A percentile compares a stretch with the other conserved stretches of the same genome.
phyloP scores from a whole-genome alignment of 176 grass and related monocot species.

The Phyllostachys edulis region DNA sequence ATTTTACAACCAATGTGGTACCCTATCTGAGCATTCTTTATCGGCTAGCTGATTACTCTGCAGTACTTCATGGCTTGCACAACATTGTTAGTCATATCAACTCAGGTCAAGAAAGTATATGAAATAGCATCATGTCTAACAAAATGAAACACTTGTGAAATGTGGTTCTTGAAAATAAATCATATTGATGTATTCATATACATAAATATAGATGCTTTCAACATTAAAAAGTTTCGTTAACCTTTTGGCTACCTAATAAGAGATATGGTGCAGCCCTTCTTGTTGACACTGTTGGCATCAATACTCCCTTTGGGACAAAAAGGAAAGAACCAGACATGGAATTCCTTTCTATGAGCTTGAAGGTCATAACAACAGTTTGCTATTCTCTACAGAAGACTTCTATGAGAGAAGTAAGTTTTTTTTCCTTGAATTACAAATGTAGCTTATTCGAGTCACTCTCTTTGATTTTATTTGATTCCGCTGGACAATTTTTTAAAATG shows the following conservation, averaged over 20 bases:
- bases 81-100: neutral
- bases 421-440: too few relatives aligned
- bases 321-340: slow-evolving; percentile 84
- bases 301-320: slow-evolving; percentile 88
- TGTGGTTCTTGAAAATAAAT: neutral
- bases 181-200: neutral
- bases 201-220: neutral
- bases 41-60: neutral
- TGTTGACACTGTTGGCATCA: slow-evolving; percentile 91
- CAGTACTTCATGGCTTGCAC: neutral
- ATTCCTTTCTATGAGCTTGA: slow-evolving; percentile 77
- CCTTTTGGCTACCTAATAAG: slow-evolving; percentile 11
- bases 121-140: neutral
- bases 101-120: neutral
- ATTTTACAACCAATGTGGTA: neutral
- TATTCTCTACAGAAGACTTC: too few relatives aligned
- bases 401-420: too few relatives aligned
- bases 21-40: neutral
- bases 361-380: slow-evolving; percentile 42
- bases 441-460: too few relatives aligned
- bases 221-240: neutral
- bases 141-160: neutral
- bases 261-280: slow-evolving; percentile 45
- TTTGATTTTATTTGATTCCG: too few relatives aligned
- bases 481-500: too few relatives aligned